Percentiles rank a stretch among this genome's conserved stretches.
phyloP scores from a whole-genome alignment of 2,329 filamentous ascomycete genomes.

The Didymella pinodella region DNA sequence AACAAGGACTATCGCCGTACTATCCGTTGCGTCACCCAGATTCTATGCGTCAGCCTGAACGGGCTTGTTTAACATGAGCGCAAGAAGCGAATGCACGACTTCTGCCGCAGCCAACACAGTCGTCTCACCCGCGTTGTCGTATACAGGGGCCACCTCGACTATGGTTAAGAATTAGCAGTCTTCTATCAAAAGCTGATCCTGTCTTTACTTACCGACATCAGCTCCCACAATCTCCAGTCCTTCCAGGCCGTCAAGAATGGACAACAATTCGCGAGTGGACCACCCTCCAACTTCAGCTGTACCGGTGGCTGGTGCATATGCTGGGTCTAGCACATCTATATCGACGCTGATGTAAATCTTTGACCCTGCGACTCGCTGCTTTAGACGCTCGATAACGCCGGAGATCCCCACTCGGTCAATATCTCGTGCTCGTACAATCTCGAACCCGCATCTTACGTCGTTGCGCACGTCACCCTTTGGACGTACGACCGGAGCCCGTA shows the following conservation, averaged over 20 bases:
- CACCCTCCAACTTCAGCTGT: slow-evolving; percentile 69
- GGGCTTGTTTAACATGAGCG: slow-evolving; percentile 57
- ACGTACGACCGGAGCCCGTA: slow-evolving; percentile 62
- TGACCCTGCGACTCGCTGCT: slow-evolving; percentile 59
- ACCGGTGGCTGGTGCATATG: slow-evolving; percentile 65
- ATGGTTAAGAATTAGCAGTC: slow-evolving; percentile 14
- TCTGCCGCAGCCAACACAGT: slow-evolving; percentile 65
- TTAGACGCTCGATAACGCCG: slow-evolving; percentile 59
- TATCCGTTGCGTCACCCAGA: too few species aligned
- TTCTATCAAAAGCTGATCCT: neutral
- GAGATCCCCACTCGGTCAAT: slow-evolving; percentile 59
- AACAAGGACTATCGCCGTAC: neutral
- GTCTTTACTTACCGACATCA: slow-evolving; percentile 58
- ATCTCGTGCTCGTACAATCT: slow-evolving; percentile 63
- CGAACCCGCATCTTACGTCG: slow-evolving; percentile 66
- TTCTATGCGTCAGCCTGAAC: slow-evolving; percentile 29
- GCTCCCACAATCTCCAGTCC: slow-evolving; percentile 66
- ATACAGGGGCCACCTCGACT: slow-evolving; percentile 69
- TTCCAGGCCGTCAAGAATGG: slow-evolving; percentile 65
- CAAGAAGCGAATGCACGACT: slow-evolving; percentile 60
- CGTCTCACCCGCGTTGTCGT: slow-evolving; percentile 67
- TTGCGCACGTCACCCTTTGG: slow-evolving; percentile 62
- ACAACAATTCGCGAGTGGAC: slow-evolving; percentile 66
- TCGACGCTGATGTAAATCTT: slow-evolving; percentile 66
- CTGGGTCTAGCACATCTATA: slow-evolving; percentile 65